Percentiles rank a stretch among this genome's conserved stretches.
Evolutionary conservation across 2,329 filamentous ascomycete genomes (phyloP).

Genomic region (Monilinia fructicola): DNA sequence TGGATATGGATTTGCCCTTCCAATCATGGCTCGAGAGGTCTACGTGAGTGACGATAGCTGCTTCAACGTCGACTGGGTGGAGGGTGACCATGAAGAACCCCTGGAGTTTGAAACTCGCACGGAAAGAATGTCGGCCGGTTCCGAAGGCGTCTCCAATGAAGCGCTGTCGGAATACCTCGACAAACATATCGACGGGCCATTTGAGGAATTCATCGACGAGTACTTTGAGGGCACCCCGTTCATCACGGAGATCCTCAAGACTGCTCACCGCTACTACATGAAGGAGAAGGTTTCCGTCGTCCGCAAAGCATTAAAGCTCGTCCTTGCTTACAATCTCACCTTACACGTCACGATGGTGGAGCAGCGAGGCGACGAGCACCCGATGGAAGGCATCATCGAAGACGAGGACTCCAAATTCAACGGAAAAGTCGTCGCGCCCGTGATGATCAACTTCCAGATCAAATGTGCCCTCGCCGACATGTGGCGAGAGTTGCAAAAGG

Average conservation of each 20-base stretch:
- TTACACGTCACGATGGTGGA: conserved; percentile 93
- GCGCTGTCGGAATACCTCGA: conserved; percentile 90
- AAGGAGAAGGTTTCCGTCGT: conserved; percentile 87
- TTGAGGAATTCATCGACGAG: conserved; percentile 91
- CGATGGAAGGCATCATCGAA: conserved; percentile 78
- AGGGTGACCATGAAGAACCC: conserved; percentile 72
- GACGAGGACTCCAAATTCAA: conserved; percentile 83
- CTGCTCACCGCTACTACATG: conserved; percentile 87
- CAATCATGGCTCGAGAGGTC: conserved; percentile 90
- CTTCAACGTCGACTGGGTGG: conserved; percentile 92
- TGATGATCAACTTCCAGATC: conserved; percentile 99
- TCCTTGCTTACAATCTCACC: conserved; percentile 93
- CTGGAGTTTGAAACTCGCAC: conserved; percentile 84
- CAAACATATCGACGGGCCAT: conserved; percentile 87
- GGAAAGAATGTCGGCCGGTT: conserved; percentile 82
- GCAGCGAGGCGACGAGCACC: conserved; percentile 77
- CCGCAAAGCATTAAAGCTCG: conserved; percentile 91
- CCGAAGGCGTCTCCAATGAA: conserved; percentile 79
- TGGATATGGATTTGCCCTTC: conserved; percentile 89
- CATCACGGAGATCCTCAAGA: conserved; percentile 94
- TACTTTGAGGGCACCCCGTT: conserved; percentile 96
- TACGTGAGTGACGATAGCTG: conserved; percentile 89
- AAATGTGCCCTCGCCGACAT: conserved; percentile 96
- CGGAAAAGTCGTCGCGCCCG: conserved; percentile 87
- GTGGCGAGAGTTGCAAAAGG: conserved; percentile 97